A percentile compares a stretch with the other conserved stretches of the same genome.
Evolutionary conservation across 1,284 basidiomycete genomes (phyloP).

Genomic region (Trichosporon asahii): DNA sequence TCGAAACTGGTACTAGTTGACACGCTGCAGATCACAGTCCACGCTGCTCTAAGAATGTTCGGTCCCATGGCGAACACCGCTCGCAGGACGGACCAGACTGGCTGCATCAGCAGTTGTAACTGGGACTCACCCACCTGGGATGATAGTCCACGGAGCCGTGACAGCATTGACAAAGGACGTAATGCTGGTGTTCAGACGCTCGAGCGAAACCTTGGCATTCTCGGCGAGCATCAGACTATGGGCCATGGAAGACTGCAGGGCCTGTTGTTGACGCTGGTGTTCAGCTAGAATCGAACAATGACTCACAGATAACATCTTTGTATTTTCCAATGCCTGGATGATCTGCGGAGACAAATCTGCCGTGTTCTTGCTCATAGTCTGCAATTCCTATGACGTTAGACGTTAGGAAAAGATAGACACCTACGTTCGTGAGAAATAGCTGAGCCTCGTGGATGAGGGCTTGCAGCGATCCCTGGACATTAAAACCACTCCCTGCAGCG

Average conservation of each 20-base stretch:
- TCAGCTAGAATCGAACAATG: background rate
- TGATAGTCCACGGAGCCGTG: background rate
- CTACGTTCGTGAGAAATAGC: background rate
- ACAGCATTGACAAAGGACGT: background rate
- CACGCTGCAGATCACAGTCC: background rate
- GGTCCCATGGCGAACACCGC: background rate
- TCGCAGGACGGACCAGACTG: background rate
- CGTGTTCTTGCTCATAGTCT: background rate
- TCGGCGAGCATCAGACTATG: background rate
- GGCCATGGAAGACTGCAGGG: background rate
- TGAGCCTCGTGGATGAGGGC: background rate
- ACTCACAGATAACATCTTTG: background rate
- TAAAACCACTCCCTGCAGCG: too few relatives aligned
- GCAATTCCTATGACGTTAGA: background rate
- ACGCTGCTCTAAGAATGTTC: background rate
- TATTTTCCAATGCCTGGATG: background rate
- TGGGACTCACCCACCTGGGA: background rate
- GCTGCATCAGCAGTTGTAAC: too few relatives aligned
- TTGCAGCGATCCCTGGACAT: background rate
- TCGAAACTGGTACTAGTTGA: background rate
- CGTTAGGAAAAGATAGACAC: background rate
- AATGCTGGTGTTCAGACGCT: background rate
- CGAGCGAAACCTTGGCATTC: background rate
- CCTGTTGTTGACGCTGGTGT: background rate
- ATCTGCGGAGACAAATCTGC: background rate